Evolutionary conservation across 2,329 filamentous ascomycete species (phyloP), one percentile per base, ranked within the genome.

Genomic region (Fusarium miscanthi): DNA sequence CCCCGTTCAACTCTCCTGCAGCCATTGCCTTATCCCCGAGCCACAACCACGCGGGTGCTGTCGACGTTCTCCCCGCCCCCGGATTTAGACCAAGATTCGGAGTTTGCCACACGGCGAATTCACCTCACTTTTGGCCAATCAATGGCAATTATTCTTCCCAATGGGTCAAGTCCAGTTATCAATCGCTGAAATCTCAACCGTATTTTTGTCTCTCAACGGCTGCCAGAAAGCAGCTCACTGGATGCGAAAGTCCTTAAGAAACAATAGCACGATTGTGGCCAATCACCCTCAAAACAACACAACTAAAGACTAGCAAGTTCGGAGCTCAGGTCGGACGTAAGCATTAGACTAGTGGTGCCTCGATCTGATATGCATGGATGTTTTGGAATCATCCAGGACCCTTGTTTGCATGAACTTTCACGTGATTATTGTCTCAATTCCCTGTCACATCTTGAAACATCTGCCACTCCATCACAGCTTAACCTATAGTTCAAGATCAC

Each of bases 61-160:
- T 49, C 9, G 41, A 58, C 49, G 8, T 31, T 57, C 27, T 54
- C 71, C 66, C 70, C 73, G 63, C 74, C 66, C 49, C 73, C 73
- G 72, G 72, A 75, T 68, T 77, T 77, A 77, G 64, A 68, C 58
- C 33, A 60, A 53, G 51, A 48, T 42, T 75, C 74, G 69, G 74
- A 74, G 42, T 76, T 77, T 69, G 60, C 45, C 58, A 66, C 59
- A 31, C 59, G 51, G 60, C 64, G 53, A 42, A 65, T 66, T 49
- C 54, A 58, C 40, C 27, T 59, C 42, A 21, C 13, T 30, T 33
- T 35, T 40, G 49, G 27, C 74, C 69, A 76, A 76, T 76, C 70
- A 73, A 33, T 19, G 16, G 27, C 19, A 27, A 35, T 35, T 45
- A 25, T 52, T 37, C 8, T 27, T 65, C 64, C 59, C 9, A 56